Evolutionary conservation across 176 grass and related monocot genomes (phyloP).

Genomic region (Aegilops speltoides): DNA sequence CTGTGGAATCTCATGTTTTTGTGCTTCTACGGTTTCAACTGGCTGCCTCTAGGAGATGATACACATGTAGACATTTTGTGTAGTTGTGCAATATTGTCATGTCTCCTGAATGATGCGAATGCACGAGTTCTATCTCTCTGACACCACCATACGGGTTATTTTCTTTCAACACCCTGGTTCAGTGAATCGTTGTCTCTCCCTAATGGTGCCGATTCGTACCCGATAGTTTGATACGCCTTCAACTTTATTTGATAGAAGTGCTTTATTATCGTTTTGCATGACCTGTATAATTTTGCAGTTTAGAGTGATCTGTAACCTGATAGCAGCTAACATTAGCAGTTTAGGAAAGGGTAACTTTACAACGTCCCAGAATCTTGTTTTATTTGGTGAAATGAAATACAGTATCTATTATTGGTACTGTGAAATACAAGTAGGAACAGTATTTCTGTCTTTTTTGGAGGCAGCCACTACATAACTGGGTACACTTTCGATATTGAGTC

Average conservation of each 20-base stretch:
- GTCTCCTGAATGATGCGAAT: background rate
- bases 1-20: background rate
- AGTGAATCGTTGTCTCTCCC: background rate
- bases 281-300: background rate
- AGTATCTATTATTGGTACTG: background rate
- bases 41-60: background rate
- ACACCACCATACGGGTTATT: background rate
- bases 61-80: background rate
- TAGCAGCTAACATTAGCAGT: too few relatives aligned
- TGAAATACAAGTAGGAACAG: background rate
- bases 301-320: background rate
- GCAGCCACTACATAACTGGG: background rate
- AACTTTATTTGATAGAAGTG: background rate
- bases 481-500: background rate
- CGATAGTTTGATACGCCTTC: too few relatives aligned
- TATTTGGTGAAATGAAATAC: background rate
- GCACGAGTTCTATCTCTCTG: background rate
- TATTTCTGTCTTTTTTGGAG: background rate
- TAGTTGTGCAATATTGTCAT: background rate
- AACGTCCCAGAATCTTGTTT: background rate
- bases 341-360: background rate
- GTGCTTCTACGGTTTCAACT: background rate
- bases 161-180: background rate
- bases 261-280: background rate
- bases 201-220: background rate